Evolutionary conservation across 2,329 filamentous ascomycete species (phyloP).

Genomic region (Alternaria novae-zelandiae): DNA sequence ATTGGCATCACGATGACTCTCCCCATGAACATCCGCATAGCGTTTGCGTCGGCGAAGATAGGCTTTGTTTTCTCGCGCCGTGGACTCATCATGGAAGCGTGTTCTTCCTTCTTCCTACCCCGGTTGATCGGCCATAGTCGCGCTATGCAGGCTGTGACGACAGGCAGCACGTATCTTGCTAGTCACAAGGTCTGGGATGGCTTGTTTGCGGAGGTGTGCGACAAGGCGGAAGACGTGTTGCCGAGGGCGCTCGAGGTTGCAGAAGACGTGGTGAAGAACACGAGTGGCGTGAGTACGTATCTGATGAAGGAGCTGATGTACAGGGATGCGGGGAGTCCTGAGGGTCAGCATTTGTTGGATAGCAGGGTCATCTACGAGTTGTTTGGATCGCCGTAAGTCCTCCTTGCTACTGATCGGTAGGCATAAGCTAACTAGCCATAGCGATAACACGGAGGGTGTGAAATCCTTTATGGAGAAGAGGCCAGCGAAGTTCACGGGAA

Average conservation of each 20-base stretch:
- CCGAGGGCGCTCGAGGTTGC: slow-evolving; percentile 70
- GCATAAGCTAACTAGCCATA: slow-evolving; percentile 28
- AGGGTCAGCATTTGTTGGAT: slow-evolving; percentile 75
- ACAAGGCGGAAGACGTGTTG: slow-evolving; percentile 65
- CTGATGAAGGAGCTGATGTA: slow-evolving; percentile 78
- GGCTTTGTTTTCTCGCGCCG: slow-evolving; percentile 77
- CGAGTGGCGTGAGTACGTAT: slow-evolving; percentile 67
- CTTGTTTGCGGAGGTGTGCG: slow-evolving; percentile 71
- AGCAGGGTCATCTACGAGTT: slow-evolving; percentile 67
- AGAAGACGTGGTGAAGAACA: slow-evolving; percentile 69
- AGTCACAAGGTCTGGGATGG: slow-evolving; percentile 59
- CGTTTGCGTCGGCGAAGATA: slow-evolving; percentile 66
- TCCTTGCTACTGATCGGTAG: neutral
- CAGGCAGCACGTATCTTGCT: slow-evolving; percentile 65
- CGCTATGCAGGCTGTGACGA: slow-evolving; percentile 71
- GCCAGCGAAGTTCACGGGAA: slow-evolving; percentile 65
- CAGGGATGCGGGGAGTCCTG: slow-evolving; percentile 63
- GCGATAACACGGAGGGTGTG: slow-evolving; percentile 72
- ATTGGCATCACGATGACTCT: slow-evolving; percentile 66
- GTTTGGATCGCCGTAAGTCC: slow-evolving; percentile 57
- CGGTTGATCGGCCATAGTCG: slow-evolving; percentile 69
- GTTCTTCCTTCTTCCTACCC: slow-evolving; percentile 74
- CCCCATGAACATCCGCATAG: slow-evolving; percentile 62
- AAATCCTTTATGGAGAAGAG: slow-evolving; percentile 74
- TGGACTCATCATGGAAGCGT: slow-evolving; percentile 75